These are phyloP conservation scores for Lasiodiplodia hormozganensis DNA, from an alignment of 2,329 filamentous ascomycete species.

Conservation along the genomic window DNA sequence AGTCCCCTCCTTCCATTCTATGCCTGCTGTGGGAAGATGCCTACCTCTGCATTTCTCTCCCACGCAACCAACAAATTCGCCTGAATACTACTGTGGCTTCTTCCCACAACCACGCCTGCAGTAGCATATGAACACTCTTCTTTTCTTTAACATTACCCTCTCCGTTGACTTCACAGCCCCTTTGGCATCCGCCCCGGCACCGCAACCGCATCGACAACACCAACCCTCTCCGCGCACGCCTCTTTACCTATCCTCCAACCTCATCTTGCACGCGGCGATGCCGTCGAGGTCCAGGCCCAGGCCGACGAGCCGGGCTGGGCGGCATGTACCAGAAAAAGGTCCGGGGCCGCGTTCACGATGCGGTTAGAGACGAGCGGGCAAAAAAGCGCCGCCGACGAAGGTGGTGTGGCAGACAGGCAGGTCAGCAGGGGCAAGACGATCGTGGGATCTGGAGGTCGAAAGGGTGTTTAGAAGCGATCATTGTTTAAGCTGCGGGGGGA, in stretches of 20 bases:
- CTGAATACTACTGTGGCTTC: slow-evolving; percentile 60
- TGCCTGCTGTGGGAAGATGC: slow-evolving; percentile 32
- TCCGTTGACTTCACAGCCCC: slow-evolving; percentile 57
- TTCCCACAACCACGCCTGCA: slow-evolving; percentile 61
- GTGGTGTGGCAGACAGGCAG: slow-evolving; percentile 47
- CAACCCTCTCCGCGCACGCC: slow-evolving; percentile 55
- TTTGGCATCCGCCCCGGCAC: slow-evolving; percentile 45
- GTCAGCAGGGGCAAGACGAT: slow-evolving; percentile 55
- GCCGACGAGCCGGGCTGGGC: slow-evolving; percentile 55
- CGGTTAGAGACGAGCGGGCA: slow-evolving; percentile 58
- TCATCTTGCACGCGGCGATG: slow-evolving; percentile 64
- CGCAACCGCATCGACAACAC: slow-evolving; percentile 61
- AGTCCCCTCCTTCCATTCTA: slow-evolving; percentile 50
- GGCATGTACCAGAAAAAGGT: slow-evolving; percentile 50
- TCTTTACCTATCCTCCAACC: slow-evolving; percentile 63
- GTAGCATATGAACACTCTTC: slow-evolving; percentile 59
- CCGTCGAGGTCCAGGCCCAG: slow-evolving; percentile 63
- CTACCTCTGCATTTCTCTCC: slow-evolving; percentile 47
- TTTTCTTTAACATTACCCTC: slow-evolving; percentile 50
- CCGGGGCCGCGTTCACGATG: slow-evolving; percentile 43
- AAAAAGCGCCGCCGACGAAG: slow-evolving; percentile 51
- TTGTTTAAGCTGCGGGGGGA: slow-evolving; percentile 59
- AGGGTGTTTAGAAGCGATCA: slow-evolving; percentile 63
- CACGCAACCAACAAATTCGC: slow-evolving; percentile 62
- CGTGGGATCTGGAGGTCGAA: slow-evolving; percentile 59